A percentile compares a stretch with the other conserved stretches of the same genome.
These are phyloP conservation scores for Ambrosia hybrid DNA, from an alignment of 140 eudicot species.

Conservation along the genomic window DNA sequence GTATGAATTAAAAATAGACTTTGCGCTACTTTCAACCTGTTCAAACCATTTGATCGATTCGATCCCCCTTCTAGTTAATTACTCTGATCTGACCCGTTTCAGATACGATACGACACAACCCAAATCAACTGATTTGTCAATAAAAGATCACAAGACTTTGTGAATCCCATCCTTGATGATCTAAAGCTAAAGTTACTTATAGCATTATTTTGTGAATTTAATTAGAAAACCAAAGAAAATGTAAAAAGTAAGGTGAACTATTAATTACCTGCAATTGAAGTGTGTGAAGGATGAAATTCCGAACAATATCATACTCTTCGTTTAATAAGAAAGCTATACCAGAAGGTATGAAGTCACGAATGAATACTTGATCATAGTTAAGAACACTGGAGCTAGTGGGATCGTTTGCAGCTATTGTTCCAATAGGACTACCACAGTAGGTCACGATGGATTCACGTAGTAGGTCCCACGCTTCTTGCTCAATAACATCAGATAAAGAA, in stretches of 20 bases:
- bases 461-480: slow-evolving; percentile 71
- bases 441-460: slow-evolving; percentile 56
- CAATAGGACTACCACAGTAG: slow-evolving; percentile 69
- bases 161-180: background rate
- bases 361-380: slow-evolving; percentile 80
- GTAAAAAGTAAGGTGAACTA: slow-evolving; percentile 11
- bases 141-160: background rate
- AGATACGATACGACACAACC: background rate
- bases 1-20: background rate
- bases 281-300: slow-evolving; percentile 70
- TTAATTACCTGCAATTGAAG: slow-evolving; percentile 68
- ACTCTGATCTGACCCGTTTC: background rate
- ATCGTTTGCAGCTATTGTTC: slow-evolving; percentile 77
- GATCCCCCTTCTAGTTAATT: background rate
- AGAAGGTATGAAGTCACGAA: slow-evolving; percentile 75
- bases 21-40: background rate
- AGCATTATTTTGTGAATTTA: background rate
- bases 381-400: slow-evolving; percentile 48
- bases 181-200: too few relatives aligned
- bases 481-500: slow-evolving; percentile 34
- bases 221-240: background rate
- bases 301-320: slow-evolving; percentile 66
- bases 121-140: background rate
- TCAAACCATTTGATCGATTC: background rate
- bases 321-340: slow-evolving; percentile 73